phyloP scores from a whole-genome alignment of 1,284 basidiomycete species.

The Volvariella volvacea region DNA sequence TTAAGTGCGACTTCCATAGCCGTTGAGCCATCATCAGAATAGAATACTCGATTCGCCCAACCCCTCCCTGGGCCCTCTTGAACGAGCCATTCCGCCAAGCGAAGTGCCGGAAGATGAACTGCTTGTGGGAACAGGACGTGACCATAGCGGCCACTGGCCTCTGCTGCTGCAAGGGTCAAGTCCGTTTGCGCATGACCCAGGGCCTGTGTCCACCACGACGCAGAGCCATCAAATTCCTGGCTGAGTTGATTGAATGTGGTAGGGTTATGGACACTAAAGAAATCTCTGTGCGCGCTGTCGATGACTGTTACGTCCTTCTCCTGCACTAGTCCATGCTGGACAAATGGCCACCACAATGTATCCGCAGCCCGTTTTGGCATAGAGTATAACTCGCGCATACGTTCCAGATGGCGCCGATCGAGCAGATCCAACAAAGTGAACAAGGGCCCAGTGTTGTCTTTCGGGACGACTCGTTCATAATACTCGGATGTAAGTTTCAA shows the following conservation, averaged over 20 bases:
- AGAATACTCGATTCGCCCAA: slow-evolving; percentile 92
- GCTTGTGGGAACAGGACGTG: slow-evolving; percentile 96
- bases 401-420: slow-evolving; percentile 52
- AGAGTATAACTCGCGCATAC: slow-evolving; percentile 66
- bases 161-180: slow-evolving; percentile 81
- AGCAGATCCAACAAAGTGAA: slow-evolving; percentile 53
- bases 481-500: slow-evolving; percentile 56
- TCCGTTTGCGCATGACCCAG: slow-evolving; percentile 80
- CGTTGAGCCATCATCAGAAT: slow-evolving; percentile 92
- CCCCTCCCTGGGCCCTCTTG: slow-evolving; percentile 70
- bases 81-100: slow-evolving; percentile 68
- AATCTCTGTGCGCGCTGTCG: slow-evolving; percentile 87
- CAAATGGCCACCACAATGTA: slow-evolving; percentile 96
- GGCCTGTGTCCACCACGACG: slow-evolving; percentile 98
- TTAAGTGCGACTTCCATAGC: slow-evolving; percentile 96
- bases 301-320: slow-evolving; percentile 81
- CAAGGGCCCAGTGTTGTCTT: slow-evolving; percentile 31
- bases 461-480: slow-evolving; percentile 49
- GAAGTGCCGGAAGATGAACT: slow-evolving; percentile 79
- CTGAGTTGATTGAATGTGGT: slow-evolving; percentile 37
- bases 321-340: slow-evolving; percentile 78
- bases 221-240: slow-evolving; percentile 84
- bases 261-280: slow-evolving; percentile 58
- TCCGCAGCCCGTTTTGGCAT: slow-evolving; percentile 79
- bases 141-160: slow-evolving; percentile 89